Conservation (phyloP, 176 grass and related monocot species). For the Pontederia paniculata region DNA sequence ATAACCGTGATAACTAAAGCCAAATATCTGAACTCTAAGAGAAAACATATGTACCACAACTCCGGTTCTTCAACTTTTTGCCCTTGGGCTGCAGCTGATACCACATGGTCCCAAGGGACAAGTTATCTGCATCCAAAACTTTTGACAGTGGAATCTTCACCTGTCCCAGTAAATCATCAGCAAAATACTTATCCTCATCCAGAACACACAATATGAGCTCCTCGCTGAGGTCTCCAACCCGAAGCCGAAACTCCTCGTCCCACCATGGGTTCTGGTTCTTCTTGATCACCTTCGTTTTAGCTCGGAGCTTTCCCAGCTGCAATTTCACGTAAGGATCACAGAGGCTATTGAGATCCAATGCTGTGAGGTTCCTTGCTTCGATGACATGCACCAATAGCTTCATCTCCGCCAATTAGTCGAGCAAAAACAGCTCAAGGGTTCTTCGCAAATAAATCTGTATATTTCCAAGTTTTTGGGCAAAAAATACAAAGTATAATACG, state of each 20-base stretch:
- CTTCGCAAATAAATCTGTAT: no score
- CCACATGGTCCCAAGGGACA: constrained; percentile 55
- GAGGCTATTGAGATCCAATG: constrained; percentile 40
- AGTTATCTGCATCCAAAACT: constrained; percentile 65
- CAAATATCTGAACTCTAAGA: not conserved
- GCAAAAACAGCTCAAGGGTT: no score
- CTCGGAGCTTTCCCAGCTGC: constrained; percentile 64
- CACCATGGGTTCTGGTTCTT: constrained; percentile 45
- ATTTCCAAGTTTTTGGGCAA: no score
- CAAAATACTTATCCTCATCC: constrained; percentile 78
- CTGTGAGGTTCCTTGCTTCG: constrained; percentile 52
- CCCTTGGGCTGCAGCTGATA: constrained; percentile 70
- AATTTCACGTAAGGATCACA: constrained; percentile 60
- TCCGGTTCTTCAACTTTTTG: constrained; percentile 67
- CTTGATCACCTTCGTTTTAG: constrained; percentile 53
- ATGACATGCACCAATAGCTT: constrained; percentile 62
- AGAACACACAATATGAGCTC: constrained; percentile 52
- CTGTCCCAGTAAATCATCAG: constrained; percentile 81
- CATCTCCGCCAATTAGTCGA: constrained; percentile 29
- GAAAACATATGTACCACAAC: constrained; percentile 41
- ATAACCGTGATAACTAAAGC: not conserved
- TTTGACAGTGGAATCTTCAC: constrained; percentile 56
- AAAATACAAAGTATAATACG: no score
- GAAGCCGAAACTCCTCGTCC: constrained; percentile 85
- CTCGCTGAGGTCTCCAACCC: constrained; percentile 58